Conservation (phyloP, 176 grass and related monocot genomes). For the Oryza meridionalis region DNA sequence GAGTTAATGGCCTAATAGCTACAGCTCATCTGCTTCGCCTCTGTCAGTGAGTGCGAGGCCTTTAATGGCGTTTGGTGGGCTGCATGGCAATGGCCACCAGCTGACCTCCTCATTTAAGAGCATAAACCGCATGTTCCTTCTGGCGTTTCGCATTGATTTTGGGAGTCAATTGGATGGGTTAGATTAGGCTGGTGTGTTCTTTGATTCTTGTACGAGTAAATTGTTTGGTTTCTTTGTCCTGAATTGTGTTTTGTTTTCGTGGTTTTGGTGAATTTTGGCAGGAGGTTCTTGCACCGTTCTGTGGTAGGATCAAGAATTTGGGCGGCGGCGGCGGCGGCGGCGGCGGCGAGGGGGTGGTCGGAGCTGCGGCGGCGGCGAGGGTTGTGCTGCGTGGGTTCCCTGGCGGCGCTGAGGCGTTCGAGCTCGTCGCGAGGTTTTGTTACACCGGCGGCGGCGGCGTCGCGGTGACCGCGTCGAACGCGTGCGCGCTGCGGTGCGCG, state of each 20-base stretch:
- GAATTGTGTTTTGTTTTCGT: constrained; percentile 8
- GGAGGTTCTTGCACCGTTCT: constrained; percentile 77
- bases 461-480: constrained; percentile 60
- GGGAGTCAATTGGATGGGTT: background rate
- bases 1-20: constrained; percentile 45
- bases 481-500: constrained; percentile 62
- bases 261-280: constrained; percentile 51
- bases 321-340: constrained; percentile 30
- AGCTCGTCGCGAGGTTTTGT: constrained; percentile 81
- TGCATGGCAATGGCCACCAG: constrained; percentile 1
- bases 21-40: constrained; percentile 50
- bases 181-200: constrained; percentile 10
- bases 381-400: constrained; percentile 69
- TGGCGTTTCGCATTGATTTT: constrained; percentile 22
- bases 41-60: background rate
- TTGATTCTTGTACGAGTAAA: constrained; percentile 11
- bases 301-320: constrained; percentile 53
- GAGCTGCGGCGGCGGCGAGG: constrained; percentile 42
- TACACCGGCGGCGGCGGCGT: constrained; percentile 37
- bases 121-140: constrained; percentile 23
- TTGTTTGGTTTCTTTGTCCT: constrained; percentile 31
- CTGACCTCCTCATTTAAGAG: constrained; percentile 35
- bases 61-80: constrained; percentile 50
- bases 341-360: constrained; percentile 16
- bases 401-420: constrained; percentile 76